phyloP scores from a whole-genome alignment of 495 filamentous ascomycete genomes.

The Cladorrhinum samala region DNA sequence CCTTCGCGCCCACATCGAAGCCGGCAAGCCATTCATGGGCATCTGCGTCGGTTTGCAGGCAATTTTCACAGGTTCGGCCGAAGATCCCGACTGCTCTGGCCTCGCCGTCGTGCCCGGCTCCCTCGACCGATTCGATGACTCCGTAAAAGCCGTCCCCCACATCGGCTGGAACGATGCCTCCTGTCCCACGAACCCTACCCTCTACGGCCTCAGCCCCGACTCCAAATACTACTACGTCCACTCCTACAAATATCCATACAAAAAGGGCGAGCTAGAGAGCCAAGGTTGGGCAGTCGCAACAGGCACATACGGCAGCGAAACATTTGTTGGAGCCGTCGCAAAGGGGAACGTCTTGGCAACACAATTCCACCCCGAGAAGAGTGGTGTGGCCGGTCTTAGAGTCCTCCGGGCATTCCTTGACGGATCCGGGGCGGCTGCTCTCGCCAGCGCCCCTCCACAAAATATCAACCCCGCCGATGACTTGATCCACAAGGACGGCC shows the following conservation, averaged over 20 bases:
- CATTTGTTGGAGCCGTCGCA: constrained; percentile 85
- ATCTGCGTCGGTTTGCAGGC: constrained; percentile 95
- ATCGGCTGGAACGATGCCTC: constrained; percentile 95
- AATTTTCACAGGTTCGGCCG: constrained; percentile 76
- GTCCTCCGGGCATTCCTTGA: constrained; percentile 81
- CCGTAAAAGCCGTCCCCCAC: constrained; percentile 83
- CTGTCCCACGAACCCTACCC: constrained; percentile 38
- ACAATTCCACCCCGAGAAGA: constrained; percentile 98
- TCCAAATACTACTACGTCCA: constrained; percentile 99
- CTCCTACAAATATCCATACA: constrained; percentile 80
- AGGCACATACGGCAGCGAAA: constrained; percentile 78
- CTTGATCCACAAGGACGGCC: constrained; percentile 45
- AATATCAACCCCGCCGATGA: constrained; percentile 2
- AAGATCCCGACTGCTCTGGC: constrained; percentile 63
- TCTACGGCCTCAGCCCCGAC: constrained; percentile 68
- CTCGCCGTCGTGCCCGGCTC: constrained; percentile 65
- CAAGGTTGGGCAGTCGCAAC: constrained; percentile 86
- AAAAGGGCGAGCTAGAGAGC: constrained; percentile 60
- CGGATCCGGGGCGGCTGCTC: constrained; percentile 47
- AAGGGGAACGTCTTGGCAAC: constrained; percentile 81
- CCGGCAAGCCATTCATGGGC: constrained; percentile 94
- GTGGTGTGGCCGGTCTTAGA: constrained; percentile 77
- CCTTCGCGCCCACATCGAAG: constrained; percentile 69
- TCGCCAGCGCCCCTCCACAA: constrained; percentile 23
- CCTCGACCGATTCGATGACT: constrained; percentile 70